A percentile compares a stretch with the other conserved stretches of the same genome.
Conservation (phyloP, 805 yeast species). For the Wickerhamomyces kurtzmanii region DNA sequence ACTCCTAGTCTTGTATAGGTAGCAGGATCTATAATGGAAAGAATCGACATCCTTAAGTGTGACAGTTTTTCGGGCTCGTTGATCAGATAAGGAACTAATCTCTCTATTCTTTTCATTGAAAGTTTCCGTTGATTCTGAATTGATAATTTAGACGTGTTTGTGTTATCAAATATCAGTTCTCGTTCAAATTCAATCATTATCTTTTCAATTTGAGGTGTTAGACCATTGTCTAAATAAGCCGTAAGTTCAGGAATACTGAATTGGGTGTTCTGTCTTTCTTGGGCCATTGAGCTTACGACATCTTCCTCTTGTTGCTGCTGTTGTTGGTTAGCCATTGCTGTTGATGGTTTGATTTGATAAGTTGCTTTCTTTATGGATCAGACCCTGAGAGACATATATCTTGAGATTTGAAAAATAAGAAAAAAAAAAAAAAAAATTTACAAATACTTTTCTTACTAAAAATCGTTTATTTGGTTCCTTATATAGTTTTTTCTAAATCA, state of each 20-base stretch:
- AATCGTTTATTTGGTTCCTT: too few relatives aligned
- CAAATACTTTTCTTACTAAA: too few relatives aligned
- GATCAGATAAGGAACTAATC: constrained; percentile 36
- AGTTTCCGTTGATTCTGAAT: constrained; percentile 47
- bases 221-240: constrained; percentile 40
- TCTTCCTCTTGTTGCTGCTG: too few relatives aligned
- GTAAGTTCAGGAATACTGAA: constrained; percentile 37
- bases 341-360: too few relatives aligned
- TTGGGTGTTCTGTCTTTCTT: constrained; percentile 32
- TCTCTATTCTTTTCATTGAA: constrained; percentile 47
- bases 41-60: constrained; percentile 41
- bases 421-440: too few relatives aligned
- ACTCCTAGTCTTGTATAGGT: constrained; percentile 72
- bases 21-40: constrained; percentile 63
- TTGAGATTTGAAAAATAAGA: too few relatives aligned
- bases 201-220: constrained; percentile 32
- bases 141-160: constrained; percentile 39
- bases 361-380: too few relatives aligned
- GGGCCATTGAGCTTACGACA: too few relatives aligned
- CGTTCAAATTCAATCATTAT: constrained; percentile 51
- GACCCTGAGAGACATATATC: too few relatives aligned
- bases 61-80: constrained; percentile 21
- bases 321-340: too few relatives aligned
- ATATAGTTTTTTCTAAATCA: too few relatives aligned
- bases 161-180: constrained; percentile 50